Base-by-base conservation (phyloP, 2,329 filamentous ascomycete species). In the Cladosporium sp. region DNA sequence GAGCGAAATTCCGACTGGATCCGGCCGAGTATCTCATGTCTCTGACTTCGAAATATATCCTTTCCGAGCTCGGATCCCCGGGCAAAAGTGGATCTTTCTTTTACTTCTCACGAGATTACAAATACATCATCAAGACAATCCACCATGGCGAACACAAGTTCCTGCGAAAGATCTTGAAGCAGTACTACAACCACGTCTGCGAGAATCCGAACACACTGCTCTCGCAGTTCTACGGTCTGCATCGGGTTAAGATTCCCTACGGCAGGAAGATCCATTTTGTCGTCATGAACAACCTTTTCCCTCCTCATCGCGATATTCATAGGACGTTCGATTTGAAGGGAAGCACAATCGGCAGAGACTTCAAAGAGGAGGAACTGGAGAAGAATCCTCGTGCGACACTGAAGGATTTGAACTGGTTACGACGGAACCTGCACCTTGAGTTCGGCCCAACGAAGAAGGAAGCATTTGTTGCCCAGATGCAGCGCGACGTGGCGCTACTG, bases 111-210 rank as follows among this genome's bases (percentile, higher is more conserved):
- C 87, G 95, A 74, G 95, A 99, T 80, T 99, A 99, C 85, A 98
- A 97, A 80, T 99, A 99, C 81, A 99, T 99, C 80, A 99, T 99
- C 86, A 99, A 99, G 81, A 99, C 95, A 25, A 98, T 99, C 71
- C 95, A 99, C 77, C 95, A 98, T 74, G 88, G 88, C 72, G 95
- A 99, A 79, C 91, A 94, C 82, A 93, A 93, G 74, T 93, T 94
- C 69, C 84, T 96, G 58, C 85, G 91, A 60, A 93, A 90, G 78
- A 91, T 94, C 65, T 82, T 96, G 65, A 92, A 90, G 75, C 91
- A 98, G 67, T 99, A 99, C 79, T 97, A 97, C 80, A 84, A 91
- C 13, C 95, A 99, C 76, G 92, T 98, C 70, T 88, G 89, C 72
- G 86, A 93, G 63, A 98, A 99, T 78, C 95, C 95, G 7, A 97